These are phyloP conservation scores for Arbutus unedo DNA, from an alignment of 148 eudicot genomes.

Conservation along the genomic window DNA sequence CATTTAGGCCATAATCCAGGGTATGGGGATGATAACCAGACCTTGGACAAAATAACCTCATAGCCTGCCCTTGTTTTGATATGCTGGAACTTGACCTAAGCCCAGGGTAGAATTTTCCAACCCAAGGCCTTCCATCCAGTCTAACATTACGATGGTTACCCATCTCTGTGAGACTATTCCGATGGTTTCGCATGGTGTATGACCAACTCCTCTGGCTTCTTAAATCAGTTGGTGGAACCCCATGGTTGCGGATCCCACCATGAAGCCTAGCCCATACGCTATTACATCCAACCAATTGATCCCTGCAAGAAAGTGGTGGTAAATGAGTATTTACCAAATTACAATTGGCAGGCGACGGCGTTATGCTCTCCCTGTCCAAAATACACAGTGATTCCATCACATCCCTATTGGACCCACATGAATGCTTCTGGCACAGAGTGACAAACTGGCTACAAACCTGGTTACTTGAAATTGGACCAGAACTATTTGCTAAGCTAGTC, in stretches of 20 bases:
- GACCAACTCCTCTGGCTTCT: slow-evolving; percentile 15
- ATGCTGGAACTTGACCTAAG: slow-evolving; percentile 15
- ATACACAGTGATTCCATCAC: background rate
- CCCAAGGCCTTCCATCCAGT: slow-evolving; percentile 20
- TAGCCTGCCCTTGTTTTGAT: slow-evolving; percentile 23
- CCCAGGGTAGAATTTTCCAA: slow-evolving; percentile 20
- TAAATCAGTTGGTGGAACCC: background rate
- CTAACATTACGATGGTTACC: slow-evolving; percentile 8
- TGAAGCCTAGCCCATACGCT: background rate
- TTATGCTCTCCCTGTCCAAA: slow-evolving; percentile 15
- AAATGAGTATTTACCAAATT: background rate
- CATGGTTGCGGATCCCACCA: background rate
- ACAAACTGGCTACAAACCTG: background rate
- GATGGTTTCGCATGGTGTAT: background rate
- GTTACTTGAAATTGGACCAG: background rate
- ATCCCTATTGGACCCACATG: background rate
- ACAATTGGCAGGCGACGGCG: background rate
- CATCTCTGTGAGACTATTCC: slow-evolving; percentile 8
- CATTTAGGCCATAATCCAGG: slow-evolving; percentile 1
- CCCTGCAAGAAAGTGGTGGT: background rate
- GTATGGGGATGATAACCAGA: background rate
- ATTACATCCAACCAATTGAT: slow-evolving; percentile 15
- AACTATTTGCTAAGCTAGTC: background rate
- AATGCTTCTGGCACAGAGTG: background rate
- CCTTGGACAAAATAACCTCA: slow-evolving; percentile 14